Conservation (phyloP, 2,329 filamentous ascomycete genomes). For the Coniochaeta sp. region DNA sequence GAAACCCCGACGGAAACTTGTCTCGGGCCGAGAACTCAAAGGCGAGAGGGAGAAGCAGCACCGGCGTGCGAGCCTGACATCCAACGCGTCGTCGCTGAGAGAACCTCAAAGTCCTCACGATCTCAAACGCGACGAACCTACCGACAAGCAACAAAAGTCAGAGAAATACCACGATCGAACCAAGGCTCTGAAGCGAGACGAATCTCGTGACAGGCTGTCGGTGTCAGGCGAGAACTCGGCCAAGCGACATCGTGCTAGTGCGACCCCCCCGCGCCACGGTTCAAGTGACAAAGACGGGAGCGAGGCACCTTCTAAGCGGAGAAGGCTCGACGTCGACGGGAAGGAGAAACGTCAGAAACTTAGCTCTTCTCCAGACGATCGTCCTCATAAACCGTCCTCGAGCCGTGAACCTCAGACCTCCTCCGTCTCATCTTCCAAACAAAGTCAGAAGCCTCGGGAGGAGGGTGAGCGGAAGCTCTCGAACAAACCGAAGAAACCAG, state of each 20-base stretch:
- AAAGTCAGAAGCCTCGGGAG: slow-evolving; percentile 30
- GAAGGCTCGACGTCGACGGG: slow-evolving; percentile 47
- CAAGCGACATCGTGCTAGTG: slow-evolving; percentile 53
- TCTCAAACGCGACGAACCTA: slow-evolving; percentile 35
- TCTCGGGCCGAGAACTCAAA: slow-evolving; percentile 55
- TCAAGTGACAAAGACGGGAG: slow-evolving; percentile 43
- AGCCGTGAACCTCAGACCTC: slow-evolving; percentile 28
- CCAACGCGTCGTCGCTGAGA: slow-evolving; percentile 44
- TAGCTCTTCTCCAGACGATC: slow-evolving; percentile 36
- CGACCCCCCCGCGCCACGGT: slow-evolving; percentile 48
- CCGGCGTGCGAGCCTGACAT: slow-evolving; percentile 49
- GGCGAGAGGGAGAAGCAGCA: slow-evolving; percentile 51
- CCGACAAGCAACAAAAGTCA: slow-evolving; percentile 37
- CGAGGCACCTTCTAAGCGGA: slow-evolving; percentile 45
- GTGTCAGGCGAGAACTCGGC: slow-evolving; percentile 40
- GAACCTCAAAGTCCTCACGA: slow-evolving; percentile 48
- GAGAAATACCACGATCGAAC: slow-evolving; percentile 54
- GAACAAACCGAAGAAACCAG: slow-evolving; percentile 29
- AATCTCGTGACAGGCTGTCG: slow-evolving; percentile 47
- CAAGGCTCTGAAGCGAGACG: slow-evolving; percentile 54
- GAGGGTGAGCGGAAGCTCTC: slow-evolving; percentile 29
- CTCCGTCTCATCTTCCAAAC: slow-evolving; percentile 22
- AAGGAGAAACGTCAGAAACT: slow-evolving; percentile 41
- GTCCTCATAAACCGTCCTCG: slow-evolving; percentile 31
- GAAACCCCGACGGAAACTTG: slow-evolving; percentile 55